Base-by-base conservation (phyloP, 257 asterid genomes). In the Catharanthus roseus region DNA sequence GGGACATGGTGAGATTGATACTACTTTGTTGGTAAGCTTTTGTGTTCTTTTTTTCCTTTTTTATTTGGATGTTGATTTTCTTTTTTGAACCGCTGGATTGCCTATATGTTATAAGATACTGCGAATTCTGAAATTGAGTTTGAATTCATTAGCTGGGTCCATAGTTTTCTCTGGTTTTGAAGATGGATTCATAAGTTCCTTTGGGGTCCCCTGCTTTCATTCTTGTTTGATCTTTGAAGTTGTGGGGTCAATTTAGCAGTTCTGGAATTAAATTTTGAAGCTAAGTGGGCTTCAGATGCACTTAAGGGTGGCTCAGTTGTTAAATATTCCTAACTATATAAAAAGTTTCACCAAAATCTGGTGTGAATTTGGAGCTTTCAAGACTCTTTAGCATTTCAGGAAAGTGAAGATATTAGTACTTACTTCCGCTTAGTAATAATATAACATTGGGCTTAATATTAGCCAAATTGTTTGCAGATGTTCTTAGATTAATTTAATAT, bases 1-100 rank as follows among this genome's bases (percentile, higher is more conserved):
- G 93, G 89, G 96, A 95, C 72, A 95, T 80, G 99, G 99, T 95
- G 95, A 91, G 97, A 78, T 80, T 83, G 78, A 61, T 83, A 82
- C 73, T 80, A 84, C 80, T 82, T 73, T 86, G 85, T 72, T 78
- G 90, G 89, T 86, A 88, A 85, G 92, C 67, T 70, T 57, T 82
- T 72, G 55, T 70, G 44, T 45, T 2, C 70, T 39, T 60, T 18
- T 60, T 26, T 47, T 28, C 39, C 53, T 38, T 34, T 18, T 60
- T 31, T 61, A 33, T 61, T 61, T 19, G 28, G 28, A 62, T 62
- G 28, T 31, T 60, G 42, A 29, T 31, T 60, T 60, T 33, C 38
- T 28, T 4, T 29, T 29, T 58, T n/a, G 65, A 9, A 16, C 65
- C 41, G 10, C 26, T 26, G 42, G 8, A 67, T 23, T 16, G 15